Evolutionary conservation across 2,329 filamentous ascomycete genomes (phyloP).

Genomic region (Trichoderma sp.): DNA sequence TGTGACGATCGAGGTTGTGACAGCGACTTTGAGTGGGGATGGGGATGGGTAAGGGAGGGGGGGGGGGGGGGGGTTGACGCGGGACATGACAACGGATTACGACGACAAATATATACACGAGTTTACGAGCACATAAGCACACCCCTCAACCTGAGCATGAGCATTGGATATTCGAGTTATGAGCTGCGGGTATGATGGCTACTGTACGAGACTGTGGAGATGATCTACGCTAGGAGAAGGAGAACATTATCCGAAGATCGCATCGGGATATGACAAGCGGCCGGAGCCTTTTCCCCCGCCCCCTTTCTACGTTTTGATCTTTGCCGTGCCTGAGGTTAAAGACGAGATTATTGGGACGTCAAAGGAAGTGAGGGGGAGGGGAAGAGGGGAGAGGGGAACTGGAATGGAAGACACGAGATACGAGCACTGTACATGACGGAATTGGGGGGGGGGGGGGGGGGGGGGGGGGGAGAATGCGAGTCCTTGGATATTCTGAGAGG

Average conservation of each 20-base stretch:
- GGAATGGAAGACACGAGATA: neutral
- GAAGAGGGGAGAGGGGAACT: neutral
- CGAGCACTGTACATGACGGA: no score
- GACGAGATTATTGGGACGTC: neutral
- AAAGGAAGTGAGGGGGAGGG: neutral
- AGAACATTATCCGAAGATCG: neutral
- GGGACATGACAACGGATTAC: neutral
- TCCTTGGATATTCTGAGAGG: neutral
- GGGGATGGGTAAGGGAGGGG: neutral
- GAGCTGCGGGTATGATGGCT: neutral
- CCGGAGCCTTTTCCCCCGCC: neutral
- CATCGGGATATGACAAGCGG: neutral
- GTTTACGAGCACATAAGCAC: neutral
- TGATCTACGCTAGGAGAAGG: neutral
- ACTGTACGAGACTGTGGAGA: neutral
- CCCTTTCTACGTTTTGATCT: neutral
- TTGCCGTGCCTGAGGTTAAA: neutral
- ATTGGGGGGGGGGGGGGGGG: no score
- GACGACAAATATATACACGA: constrained; percentile 11
- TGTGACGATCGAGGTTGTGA: constrained; percentile 25
- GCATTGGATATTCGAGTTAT: neutral
- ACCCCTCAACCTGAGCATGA: neutral
- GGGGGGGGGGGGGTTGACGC: neutral
- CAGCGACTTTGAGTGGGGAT: neutral
- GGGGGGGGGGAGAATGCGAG: neutral